A percentile compares a stretch with the other conserved stretches of the same genome.
Evolutionary conservation across 1,284 basidiomycete species (phyloP).

Genomic region (Boletus smithii): DNA sequence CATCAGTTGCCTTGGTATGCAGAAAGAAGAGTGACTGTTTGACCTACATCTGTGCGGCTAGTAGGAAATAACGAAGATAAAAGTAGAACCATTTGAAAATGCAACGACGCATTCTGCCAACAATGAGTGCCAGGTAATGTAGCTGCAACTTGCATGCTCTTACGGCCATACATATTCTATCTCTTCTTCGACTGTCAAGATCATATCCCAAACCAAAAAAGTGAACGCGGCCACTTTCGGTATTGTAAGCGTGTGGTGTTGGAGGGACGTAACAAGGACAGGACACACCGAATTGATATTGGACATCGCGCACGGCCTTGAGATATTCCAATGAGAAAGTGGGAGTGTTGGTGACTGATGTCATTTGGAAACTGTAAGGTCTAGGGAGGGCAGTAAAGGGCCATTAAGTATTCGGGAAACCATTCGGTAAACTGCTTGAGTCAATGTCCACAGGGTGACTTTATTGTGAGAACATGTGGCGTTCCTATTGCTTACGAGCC

Average conservation of each 20-base stretch:
- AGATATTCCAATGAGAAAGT: slow-evolving; percentile 10
- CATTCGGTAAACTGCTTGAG: neutral
- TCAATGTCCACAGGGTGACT: no score
- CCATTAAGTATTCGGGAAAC: neutral
- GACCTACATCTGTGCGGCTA: slow-evolving; percentile 19
- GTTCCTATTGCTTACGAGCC: no score
- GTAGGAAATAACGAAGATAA: slow-evolving; percentile 20
- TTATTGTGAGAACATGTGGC: no score
- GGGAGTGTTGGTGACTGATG: neutral
- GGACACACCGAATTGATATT: slow-evolving; percentile 14
- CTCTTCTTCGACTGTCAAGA: slow-evolving; percentile 20
- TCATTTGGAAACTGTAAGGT: slow-evolving; percentile 3
- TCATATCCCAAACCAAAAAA: slow-evolving; percentile 20
- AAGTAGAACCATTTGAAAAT: slow-evolving; percentile 24
- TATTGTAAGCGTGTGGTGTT: neutral
- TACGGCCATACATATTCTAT: slow-evolving; percentile 26
- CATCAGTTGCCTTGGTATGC: neutral
- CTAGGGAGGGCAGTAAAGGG: neutral
- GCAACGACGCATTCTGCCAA: slow-evolving; percentile 13
- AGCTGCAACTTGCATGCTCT: neutral
- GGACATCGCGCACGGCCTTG: slow-evolving; percentile 7
- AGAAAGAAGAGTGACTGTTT: no score
- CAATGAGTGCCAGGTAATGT: neutral
- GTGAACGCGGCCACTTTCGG: slow-evolving; percentile 15
- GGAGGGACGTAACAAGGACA: neutral